A percentile compares a stretch with the other conserved stretches of the same genome.
Conservation (phyloP, 495 filamentous ascomycete genomes). For the Penicillium desertorum region DNA sequence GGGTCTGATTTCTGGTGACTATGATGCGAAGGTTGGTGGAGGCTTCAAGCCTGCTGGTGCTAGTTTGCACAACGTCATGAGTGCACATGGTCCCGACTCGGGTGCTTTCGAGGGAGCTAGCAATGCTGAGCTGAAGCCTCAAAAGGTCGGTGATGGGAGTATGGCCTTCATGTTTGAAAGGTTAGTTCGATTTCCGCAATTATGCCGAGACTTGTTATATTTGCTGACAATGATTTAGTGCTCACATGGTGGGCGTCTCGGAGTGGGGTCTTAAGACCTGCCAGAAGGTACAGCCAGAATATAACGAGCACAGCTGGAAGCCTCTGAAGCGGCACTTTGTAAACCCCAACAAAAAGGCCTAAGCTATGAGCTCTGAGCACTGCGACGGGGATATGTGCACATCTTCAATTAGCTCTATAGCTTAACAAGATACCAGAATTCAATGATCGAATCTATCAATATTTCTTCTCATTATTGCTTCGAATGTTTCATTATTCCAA, state of each 20-base stretch:
- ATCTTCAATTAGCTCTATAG: slow-evolving; percentile 7
- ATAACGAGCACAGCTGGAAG: slow-evolving; percentile 84
- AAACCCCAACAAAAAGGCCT: slow-evolving; percentile 50
- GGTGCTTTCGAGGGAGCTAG: slow-evolving; percentile 58
- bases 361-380: neutral
- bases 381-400: neutral
- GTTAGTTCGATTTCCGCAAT: slow-evolving; percentile 25
- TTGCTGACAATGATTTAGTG: slow-evolving; percentile 40
- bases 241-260: slow-evolving; percentile 85
- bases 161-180: slow-evolving; percentile 73
- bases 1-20: slow-evolving; percentile 60
- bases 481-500: neutral
- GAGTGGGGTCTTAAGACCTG: slow-evolving; percentile 87
- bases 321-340: slow-evolving; percentile 75
- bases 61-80: slow-evolving; percentile 64
- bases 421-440: slow-evolving; percentile 5
- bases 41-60: slow-evolving; percentile 63
- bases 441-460: slow-evolving; percentile 4
- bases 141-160: slow-evolving; percentile 60
- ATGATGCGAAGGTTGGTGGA: slow-evolving; percentile 64
- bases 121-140: slow-evolving; percentile 56
- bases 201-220: neutral
- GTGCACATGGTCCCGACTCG: slow-evolving; percentile 60
- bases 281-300: slow-evolving; percentile 78
- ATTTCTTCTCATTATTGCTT: neutral